phyloP scores from a whole-genome alignment of 371 early-diverging fungal genomes.

The Fennellomyces sp. region DNA sequence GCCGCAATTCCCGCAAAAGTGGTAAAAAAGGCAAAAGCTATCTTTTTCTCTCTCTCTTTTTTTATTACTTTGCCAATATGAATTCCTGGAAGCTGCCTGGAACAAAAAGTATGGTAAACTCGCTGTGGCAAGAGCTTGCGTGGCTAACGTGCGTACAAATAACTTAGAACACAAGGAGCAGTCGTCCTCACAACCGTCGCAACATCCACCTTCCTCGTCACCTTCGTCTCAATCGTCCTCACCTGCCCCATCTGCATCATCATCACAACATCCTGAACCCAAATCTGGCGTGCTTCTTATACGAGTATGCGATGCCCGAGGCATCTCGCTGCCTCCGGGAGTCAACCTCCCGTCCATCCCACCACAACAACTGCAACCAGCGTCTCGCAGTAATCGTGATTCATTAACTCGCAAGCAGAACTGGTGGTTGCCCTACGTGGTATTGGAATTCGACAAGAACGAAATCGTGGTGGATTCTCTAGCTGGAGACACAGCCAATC shows the following conservation, averaged over 20 bases:
- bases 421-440: conserved; percentile 86
- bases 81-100: conserved; percentile 48
- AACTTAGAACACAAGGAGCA: conserved; percentile 29
- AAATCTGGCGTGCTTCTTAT: conserved; percentile 24
- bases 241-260: conserved; percentile 8
- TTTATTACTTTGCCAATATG: conserved; percentile 16
- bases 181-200: conserved; percentile 4
- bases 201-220: conserved; percentile 6
- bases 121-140: too few species aligned
- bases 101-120: conserved; percentile 35
- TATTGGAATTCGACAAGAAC: conserved; percentile 94
- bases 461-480: conserved; percentile 85
- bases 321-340: conserved; percentile 12
- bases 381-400: conserved; percentile 56
- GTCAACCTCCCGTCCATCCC: conserved; percentile 26
- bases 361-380: conserved; percentile 24
- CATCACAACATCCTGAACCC: conserved; percentile 14
- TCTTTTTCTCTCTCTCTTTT: neutral
- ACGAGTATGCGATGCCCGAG: conserved; percentile 16
- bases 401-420: conserved; percentile 72
- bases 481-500: conserved; percentile 74
- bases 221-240: conserved; percentile 10
- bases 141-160: too few species aligned
- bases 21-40: too few species aligned
- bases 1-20: too few species aligned